These are phyloP conservation scores for Eutreptiella sp. DNA, from an alignment of 208 protist genomes.

Conservation along the genomic window DNA sequence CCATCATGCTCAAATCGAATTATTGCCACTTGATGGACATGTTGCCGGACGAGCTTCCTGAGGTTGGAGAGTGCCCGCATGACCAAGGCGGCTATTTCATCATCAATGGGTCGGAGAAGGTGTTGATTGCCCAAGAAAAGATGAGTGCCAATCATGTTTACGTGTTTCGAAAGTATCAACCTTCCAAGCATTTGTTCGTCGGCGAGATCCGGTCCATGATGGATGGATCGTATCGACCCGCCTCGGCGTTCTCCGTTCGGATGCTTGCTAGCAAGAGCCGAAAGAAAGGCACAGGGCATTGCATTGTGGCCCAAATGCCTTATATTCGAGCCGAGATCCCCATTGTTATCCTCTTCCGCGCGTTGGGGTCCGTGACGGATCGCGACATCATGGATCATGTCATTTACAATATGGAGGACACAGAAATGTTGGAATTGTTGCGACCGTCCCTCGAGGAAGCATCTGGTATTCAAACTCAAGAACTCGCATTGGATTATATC, in stretches of 20 bases:
- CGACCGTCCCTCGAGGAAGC: conserved; percentile 94
- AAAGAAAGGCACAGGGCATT: conserved; percentile 19
- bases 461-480: conserved; percentile 68
- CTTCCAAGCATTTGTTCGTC: conserved; percentile 70
- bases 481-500: conserved; percentile 94
- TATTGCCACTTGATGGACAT: conserved; percentile 70
- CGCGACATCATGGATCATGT: conserved; percentile 91
- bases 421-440: conserved; percentile 80
- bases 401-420: conserved; percentile 72
- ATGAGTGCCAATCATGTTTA: conserved; percentile 89
- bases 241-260: conserved; percentile 81
- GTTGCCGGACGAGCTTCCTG: conserved; percentile 52
- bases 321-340: conserved; percentile 78
- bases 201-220: conserved; percentile 89
- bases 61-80: conserved; percentile 82
- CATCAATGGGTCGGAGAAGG: conserved; percentile 94
- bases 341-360: conserved; percentile 92
- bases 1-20: conserved; percentile 89
- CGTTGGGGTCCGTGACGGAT: conserved; percentile 90
- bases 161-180: conserved; percentile 85
- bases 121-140: conserved; percentile 80
- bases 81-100: conserved; percentile 97
- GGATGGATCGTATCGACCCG: conserved; percentile 72
- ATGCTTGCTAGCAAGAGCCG: conserved; percentile 49
- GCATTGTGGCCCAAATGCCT: conserved; percentile 61